Conservation (phyloP, 495 filamentous ascomycete genomes). For the Lepraria neglecta region DNA sequence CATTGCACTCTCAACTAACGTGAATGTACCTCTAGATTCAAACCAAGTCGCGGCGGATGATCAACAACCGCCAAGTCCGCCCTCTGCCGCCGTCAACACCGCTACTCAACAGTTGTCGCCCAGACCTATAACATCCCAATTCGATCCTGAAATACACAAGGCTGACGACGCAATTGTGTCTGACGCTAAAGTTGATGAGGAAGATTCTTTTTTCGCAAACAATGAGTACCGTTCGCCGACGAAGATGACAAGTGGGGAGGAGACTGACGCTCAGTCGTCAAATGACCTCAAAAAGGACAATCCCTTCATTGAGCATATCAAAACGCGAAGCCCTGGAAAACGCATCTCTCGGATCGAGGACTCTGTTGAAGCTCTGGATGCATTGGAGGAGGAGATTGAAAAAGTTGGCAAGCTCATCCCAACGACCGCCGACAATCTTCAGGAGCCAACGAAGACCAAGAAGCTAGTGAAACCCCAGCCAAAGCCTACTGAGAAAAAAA, state of each 20-base stretch:
- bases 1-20: neutral
- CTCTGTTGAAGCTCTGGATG: slow-evolving; percentile 61
- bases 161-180: neutral
- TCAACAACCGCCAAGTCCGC: slow-evolving; percentile 13
- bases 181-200: neutral
- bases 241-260: slow-evolving; percentile 22
- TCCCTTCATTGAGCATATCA: slow-evolving; percentile 39
- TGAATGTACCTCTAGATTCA: neutral
- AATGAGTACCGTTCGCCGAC: slow-evolving; percentile 35
- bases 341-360: slow-evolving; percentile 56
- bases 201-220: slow-evolving; percentile 36
- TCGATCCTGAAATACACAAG: slow-evolving; percentile 7
- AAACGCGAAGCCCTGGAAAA: slow-evolving; percentile 37
- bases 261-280: neutral
- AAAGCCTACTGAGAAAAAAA: neutral
- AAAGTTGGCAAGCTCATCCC: slow-evolving; percentile 38
- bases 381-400: slow-evolving; percentile 62
- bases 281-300: slow-evolving; percentile 22
- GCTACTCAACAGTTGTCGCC: slow-evolving; percentile 12
- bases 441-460: slow-evolving; percentile 12
- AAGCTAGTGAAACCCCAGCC: slow-evolving; percentile 11
- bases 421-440: slow-evolving; percentile 9
- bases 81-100: slow-evolving; percentile 13
- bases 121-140: neutral
- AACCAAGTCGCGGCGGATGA: slow-evolving; percentile 12